Evolutionary conservation across 768 basidiomycete species (phyloP), one percentile per base, ranked within the genome.

Genomic region (Macrolepiota albuminosa): DNA sequence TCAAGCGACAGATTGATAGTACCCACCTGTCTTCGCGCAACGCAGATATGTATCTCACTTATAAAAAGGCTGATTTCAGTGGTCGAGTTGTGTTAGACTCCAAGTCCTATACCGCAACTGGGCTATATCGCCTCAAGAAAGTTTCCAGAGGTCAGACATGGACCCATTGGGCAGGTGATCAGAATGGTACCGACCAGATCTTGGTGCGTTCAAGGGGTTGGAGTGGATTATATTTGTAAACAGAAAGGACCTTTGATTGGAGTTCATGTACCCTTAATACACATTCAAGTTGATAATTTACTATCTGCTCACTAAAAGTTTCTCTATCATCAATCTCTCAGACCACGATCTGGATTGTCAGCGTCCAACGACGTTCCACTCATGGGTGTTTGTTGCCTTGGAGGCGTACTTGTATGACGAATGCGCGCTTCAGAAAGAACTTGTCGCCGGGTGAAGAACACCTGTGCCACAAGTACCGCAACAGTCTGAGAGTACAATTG

Each of bases 21-120:
- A 67, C 64, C 21, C 85, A 86, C 64, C 70, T 74, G 51, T 81
- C 82, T 6, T 73, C 80, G 16, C 71, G 72, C 63, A 81, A 79
- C 60, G 84, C 76, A 6, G 81, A 85, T 56, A 67, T 85, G 68
- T 81, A 84, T 70, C 70, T 87, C 51, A 83, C 76, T 3, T 86
- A 86, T 69, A 72, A 73, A 58, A 71, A 82, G 34, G 75, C 84
- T 13, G 73, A 76, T 49, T 83, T 79, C 70, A 77, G 70, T 63
- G 85, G 84, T 6, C 75, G 72, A 46, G 69, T 84, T 50, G 69
- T 77, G 34, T 59, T 86, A 36, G 62, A 72, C 6, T 76, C 82
- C 29, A 76, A 71, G 50, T 81, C 79, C 5, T 78, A 64, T 59
- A 73, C 71, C 29, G 66, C 74, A 7, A 72, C 70, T 26, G 74